phyloP scores from a whole-genome alignment of 306 rosid genomes.

The Vigna radiata region DNA sequence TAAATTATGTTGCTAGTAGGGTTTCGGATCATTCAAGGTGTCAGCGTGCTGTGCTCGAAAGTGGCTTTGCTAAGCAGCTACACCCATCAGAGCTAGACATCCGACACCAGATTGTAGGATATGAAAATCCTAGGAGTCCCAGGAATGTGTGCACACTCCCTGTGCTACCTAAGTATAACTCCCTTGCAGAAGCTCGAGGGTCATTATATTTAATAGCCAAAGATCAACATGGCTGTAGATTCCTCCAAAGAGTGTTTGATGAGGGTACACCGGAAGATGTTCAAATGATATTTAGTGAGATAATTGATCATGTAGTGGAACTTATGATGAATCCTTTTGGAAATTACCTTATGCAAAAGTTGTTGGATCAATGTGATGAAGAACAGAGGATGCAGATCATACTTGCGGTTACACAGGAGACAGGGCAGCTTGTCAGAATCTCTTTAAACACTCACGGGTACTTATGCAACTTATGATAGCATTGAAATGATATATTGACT shows the following conservation, averaged over 20 bases:
- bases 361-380: slow-evolving; percentile 64
- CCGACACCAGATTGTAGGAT: slow-evolving; percentile 36
- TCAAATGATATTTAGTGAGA: slow-evolving; percentile 58
- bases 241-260: slow-evolving; percentile 54
- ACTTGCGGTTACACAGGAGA: slow-evolving; percentile 51
- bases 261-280: slow-evolving; percentile 55
- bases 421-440: slow-evolving; percentile 61
- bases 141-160: slow-evolving; percentile 40
- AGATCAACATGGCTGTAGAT: slow-evolving; percentile 67
- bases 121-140: slow-evolving; percentile 47
- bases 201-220: slow-evolving; percentile 53
- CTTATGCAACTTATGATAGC: slow-evolving; percentile 25
- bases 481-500: slow-evolving; percentile 22
- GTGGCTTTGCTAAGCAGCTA: slow-evolving; percentile 42
- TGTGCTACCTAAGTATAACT: slow-evolving; percentile 44
- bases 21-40: slow-evolving; percentile 43
- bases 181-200: slow-evolving; percentile 54
- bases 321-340: slow-evolving; percentile 71
- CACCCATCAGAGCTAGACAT: slow-evolving; percentile 44
- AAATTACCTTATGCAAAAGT: slow-evolving; percentile 67
- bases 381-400: slow-evolving; percentile 60
- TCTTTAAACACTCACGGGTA: slow-evolving; percentile 73
- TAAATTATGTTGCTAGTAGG: slow-evolving; percentile 48
- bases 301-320: slow-evolving; percentile 57
- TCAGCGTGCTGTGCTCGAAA: slow-evolving; percentile 39